Base-by-base conservation (phyloP, 495 filamentous ascomycete species). In the Schizothecium vesticola region DNA sequence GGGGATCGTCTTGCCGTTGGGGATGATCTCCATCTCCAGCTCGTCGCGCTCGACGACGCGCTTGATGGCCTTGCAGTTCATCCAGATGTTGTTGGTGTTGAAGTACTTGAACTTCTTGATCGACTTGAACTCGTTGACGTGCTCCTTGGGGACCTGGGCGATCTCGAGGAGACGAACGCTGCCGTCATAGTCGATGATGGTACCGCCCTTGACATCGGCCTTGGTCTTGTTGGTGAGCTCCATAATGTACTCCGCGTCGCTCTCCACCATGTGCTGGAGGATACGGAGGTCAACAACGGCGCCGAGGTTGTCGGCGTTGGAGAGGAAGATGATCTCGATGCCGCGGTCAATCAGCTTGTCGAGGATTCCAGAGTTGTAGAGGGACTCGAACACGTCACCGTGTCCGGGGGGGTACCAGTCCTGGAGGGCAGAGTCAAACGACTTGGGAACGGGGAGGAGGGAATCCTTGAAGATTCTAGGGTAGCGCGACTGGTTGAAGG, bases 31-130 rank as follows among this genome's bases (percentile, higher is more conserved):
- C 90, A 99, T 95, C 86, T 94, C 92, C 58, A 99, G 89, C 84
- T 97, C 94, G 81, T 96, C 92, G 84, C 96, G 91, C 86, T 99
- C 94, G 2, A 99, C 96, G 60, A 99, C 93, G 67, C 96, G 93
- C 90, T 97, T 97, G 85, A 99, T 90, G 70, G 95, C 95, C 76
- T 92, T 89, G 73, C 97, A 87, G 85, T 95, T 97, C 86, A 99
- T 90, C 95, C 95, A 99, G 84, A 99, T 97, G 87, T 99, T 99
- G 91, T 99, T 99, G 82, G 95, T 99, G 88, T 99, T 99, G 90
- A 99, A 99, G 89, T 99, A 99, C 86, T 97, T 97, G 90, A 99
- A 99, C 86, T 99, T 99, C 90, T 98, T 99, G 85, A 99, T 99
- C 61, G 95, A 97, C 89, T 99, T 99, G 92, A 99, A 99, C 83